Evolutionary conservation across 441 rosid species (phyloP).

Genomic region (Kokia cookei): DNA sequence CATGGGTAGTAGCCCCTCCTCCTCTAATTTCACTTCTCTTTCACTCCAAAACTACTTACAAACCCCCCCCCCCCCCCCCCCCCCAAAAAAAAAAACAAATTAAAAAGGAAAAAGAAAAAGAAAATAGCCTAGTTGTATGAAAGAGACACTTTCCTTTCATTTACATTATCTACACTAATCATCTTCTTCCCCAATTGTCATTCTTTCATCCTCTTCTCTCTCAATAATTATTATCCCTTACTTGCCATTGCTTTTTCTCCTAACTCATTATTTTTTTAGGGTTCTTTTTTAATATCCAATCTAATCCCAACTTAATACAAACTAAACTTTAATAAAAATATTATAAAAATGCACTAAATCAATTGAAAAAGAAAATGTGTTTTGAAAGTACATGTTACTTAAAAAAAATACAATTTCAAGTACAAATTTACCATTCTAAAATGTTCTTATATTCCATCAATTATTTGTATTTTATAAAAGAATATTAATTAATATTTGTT

Average conservation of each 20-base stretch:
- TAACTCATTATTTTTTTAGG: neutral
- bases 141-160: slow-evolving; percentile 13
- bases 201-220: neutral
- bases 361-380: no score
- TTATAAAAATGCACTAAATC: no score
- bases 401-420: no score
- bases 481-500: neutral
- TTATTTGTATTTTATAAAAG: no score
- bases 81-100: neutral
- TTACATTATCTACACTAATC: slow-evolving; percentile 4
- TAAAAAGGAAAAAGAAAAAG: neutral
- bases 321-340: neutral
- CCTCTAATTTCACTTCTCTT: slow-evolving; percentile 17
- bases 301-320: neutral
- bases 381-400: no score
- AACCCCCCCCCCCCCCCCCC: neutral
- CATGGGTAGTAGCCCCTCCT: slow-evolving; percentile 34
- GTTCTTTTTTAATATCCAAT: neutral
- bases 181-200: neutral
- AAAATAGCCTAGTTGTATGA: slow-evolving; percentile 18
- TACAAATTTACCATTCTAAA: no score
- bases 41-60: slow-evolving; percentile 20
- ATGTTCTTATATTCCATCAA: no score
- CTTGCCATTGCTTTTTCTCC: neutral
- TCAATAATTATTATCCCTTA: neutral